These are phyloP conservation scores for Cercophora newfieldiana DNA, from an alignment of 495 filamentous ascomycete genomes.

Conservation along the genomic window DNA sequence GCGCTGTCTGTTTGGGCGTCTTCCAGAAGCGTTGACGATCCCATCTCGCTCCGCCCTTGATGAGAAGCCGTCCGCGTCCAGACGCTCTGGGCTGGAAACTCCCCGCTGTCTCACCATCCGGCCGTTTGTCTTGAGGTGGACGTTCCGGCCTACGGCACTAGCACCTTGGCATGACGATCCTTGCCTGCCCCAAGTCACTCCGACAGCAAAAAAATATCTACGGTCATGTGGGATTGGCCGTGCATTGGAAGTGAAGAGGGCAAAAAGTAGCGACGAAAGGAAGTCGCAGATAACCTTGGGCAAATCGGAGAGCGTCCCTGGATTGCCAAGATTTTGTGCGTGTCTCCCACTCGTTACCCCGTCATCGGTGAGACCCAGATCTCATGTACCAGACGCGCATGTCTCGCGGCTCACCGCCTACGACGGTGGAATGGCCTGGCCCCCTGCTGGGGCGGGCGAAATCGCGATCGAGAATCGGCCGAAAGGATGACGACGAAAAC, in stretches of 20 bases:
- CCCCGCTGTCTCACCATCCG: not conserved
- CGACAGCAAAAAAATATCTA: not conserved
- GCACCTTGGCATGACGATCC: constrained; percentile 15
- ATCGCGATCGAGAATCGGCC: not conserved
- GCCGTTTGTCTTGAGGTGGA: not conserved
- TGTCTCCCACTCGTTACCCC: not conserved
- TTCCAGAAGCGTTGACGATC: not conserved
- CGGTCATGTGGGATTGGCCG: constrained; percentile 10
- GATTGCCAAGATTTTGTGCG: not conserved
- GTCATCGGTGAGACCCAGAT: not conserved
- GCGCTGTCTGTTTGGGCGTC: not conserved
- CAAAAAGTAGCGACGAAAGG: not conserved
- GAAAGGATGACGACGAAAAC: too few relatives aligned
- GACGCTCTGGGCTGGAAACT: not conserved
- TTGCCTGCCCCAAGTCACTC: not conserved
- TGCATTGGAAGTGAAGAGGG: not conserved
- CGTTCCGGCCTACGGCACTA: not conserved
- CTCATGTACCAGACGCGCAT: not conserved
- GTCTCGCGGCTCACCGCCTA: not conserved
- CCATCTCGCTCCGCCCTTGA: not conserved
- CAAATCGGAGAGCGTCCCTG: not conserved
- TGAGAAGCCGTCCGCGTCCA: too few relatives aligned
- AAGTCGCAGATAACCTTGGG: not conserved
- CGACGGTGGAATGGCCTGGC: not conserved
- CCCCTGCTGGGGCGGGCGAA: not conserved